Conservation (phyloP, 106 monocot species). For the Acorus gramineus region DNA sequence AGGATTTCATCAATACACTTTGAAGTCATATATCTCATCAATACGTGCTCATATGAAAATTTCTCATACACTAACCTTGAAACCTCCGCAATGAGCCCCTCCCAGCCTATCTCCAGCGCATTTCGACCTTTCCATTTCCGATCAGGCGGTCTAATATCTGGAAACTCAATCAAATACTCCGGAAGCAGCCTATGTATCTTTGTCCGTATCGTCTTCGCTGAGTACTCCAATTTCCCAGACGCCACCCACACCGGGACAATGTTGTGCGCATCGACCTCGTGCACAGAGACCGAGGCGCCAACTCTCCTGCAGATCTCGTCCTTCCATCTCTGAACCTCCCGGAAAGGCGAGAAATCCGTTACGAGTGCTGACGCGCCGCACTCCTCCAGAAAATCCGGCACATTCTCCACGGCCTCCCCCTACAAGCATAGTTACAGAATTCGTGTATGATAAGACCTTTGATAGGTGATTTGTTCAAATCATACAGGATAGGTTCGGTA, state of each 20-base stretch:
- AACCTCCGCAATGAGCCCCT: slow-evolving; percentile 42
- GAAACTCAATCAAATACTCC: slow-evolving; percentile 76
- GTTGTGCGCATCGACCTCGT: slow-evolving; percentile 93
- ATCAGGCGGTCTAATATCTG: slow-evolving; percentile 23
- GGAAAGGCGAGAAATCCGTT: slow-evolving; percentile 82
- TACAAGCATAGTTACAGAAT: background rate
- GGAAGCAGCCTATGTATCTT: slow-evolving; percentile 55
- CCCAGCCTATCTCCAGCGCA: slow-evolving; percentile 70
- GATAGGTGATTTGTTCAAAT: no score
- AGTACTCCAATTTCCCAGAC: slow-evolving; percentile 74
- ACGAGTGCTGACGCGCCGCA: slow-evolving; percentile 54
- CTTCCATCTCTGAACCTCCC: slow-evolving; percentile 47
- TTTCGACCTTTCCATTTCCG: slow-evolving; percentile 24
- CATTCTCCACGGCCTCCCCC: slow-evolving; percentile 40
- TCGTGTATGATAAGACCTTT: no score
- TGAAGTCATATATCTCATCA: no score
- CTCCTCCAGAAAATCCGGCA: slow-evolving; percentile 39
- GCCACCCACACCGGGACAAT: slow-evolving; percentile 87
- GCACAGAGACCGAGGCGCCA: slow-evolving; percentile 23
- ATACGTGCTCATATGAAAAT: background rate
- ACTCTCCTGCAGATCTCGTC: slow-evolving; percentile 35
- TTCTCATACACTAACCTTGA: slow-evolving; percentile 25
- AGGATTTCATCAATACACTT: no score
- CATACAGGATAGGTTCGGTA: no score
- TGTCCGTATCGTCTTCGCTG: slow-evolving; percentile 64